These are phyloP conservation scores for Podila epicladia DNA, from an alignment of 192 early-diverging fungal genomes.

Conservation along the genomic window DNA sequence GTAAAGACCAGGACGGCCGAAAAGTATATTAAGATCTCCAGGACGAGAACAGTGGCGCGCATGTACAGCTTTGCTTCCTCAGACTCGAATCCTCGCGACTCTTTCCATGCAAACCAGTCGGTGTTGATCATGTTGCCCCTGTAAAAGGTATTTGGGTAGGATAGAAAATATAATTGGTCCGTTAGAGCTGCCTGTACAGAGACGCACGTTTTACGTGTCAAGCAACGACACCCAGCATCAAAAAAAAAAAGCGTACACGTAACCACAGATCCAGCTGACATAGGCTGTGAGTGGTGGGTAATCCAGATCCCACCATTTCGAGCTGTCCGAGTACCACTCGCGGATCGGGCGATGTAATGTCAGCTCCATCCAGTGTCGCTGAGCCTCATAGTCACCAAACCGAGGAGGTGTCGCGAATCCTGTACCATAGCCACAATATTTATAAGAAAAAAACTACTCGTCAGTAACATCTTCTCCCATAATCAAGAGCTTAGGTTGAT, in stretches of 20 bases:
- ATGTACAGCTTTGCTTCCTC: constrained; percentile 87
- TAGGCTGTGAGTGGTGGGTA: constrained; percentile 98
- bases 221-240: no score
- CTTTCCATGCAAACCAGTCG: constrained; percentile 84
- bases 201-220: no score
- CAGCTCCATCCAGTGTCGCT: constrained; percentile 98
- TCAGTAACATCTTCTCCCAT: not conserved
- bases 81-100: constrained; percentile 87
- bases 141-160: not conserved
- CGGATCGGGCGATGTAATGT: constrained; percentile 79
- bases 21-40: constrained; percentile 81
- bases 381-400: constrained; percentile 97
- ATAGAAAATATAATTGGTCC: not conserved
- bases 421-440: constrained; percentile 10
- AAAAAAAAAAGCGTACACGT: constrained; percentile 59
- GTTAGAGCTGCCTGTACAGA: no score
- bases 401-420: constrained; percentile 77
- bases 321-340: constrained; percentile 91
- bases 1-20: constrained; percentile 80
- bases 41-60: constrained; percentile 80
- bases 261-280: constrained; percentile 88
- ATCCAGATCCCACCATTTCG: constrained; percentile 95
- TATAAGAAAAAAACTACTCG: constrained; percentile 1
- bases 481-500: not conserved
- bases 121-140: constrained; percentile 83